These are phyloP conservation scores for Aspergillus avenaceus DNA, from an alignment of 495 filamentous ascomycete species.

Conservation along the genomic window DNA sequence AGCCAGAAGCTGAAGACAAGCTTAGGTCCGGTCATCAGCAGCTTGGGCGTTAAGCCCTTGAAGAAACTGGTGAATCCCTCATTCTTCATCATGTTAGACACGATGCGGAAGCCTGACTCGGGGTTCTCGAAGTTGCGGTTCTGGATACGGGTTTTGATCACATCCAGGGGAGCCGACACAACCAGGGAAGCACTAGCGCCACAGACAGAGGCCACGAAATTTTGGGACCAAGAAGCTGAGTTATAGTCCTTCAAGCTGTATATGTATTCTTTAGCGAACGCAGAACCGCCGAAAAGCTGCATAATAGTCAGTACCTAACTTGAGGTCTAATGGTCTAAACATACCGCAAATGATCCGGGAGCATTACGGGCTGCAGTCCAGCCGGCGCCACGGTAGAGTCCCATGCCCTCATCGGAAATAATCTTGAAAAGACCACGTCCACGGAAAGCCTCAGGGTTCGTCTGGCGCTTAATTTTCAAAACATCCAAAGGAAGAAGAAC, in stretches of 20 bases:
- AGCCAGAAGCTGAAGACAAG: conserved; percentile 99
- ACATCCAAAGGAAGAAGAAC: conserved; percentile 93
- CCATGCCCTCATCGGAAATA: conserved; percentile 89
- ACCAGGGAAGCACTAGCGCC: conserved; percentile 89
- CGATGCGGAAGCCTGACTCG: conserved; percentile 86
- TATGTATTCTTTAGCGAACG: conserved; percentile 96
- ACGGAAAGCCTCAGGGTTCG: conserved; percentile 96
- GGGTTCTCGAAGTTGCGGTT: conserved; percentile 98
- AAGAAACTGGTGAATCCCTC: conserved; percentile 89
- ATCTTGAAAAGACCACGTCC: conserved; percentile 89
- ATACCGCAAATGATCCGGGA: conserved; percentile 91
- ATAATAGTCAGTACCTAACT: conserved; percentile 13
- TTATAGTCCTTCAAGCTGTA: conserved; percentile 90
- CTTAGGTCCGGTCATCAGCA: conserved; percentile 98
- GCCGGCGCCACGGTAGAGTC: conserved; percentile 90
- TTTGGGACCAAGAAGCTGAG: conserved; percentile 87
- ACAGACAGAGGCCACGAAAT: conserved; percentile 93
- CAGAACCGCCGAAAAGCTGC: conserved; percentile 94
- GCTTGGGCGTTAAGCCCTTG: conserved; percentile 95
- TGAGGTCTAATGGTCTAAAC: conserved; percentile 22
- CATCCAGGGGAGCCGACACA: conserved; percentile 92
- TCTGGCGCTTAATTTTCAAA: conserved; percentile 99
- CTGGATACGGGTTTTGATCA: conserved; percentile 99
- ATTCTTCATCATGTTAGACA: conserved; percentile 83
- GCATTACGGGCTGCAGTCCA: conserved; percentile 98